Base-by-base conservation (phyloP, 2,329 filamentous ascomycete species). In the Waltergamsia citrina region DNA sequence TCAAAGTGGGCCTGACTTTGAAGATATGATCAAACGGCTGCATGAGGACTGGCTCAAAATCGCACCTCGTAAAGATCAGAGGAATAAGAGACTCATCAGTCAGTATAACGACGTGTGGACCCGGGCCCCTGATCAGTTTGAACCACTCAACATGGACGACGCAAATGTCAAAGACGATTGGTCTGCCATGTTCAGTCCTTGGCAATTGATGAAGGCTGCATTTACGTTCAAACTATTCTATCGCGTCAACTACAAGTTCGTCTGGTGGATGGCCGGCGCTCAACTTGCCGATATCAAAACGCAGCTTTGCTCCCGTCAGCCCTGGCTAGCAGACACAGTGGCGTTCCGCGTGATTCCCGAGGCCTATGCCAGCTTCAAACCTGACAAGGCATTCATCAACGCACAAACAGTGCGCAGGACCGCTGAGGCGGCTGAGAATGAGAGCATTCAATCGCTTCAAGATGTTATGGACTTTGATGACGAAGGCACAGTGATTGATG, bases 131-230 rank as follows among this genome's bases (percentile, higher is more conserved):
- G 21, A 6, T 11, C 26, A 9, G 35, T 15, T 19, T 16, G 31
- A 27, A n/a, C 27, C 15, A 17, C 15, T 11, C 12, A 16, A 11
- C 17, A 24, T 14, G 26, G 16, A n/a, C n/a, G n/a, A n/a, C n/a
- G n/a, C n/a, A n/a, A n/a, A n/a, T n/a, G 14, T 26, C 6, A 33
- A 35, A 16, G 20, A 6, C 19, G 30, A 19, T 16, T 35, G 19
- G 26, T 17, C 19, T 29, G 17, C n/a, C 12, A 36, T 46, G 0
- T 51, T 56, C 9, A 62, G 56, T 18, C 47, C 42, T 4, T 76
- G 69, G 69, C 55, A 59, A 4, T 47, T 70, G 3, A 49, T 74
- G 12, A 69, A 70, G 37, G 71, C 71, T 0, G 71, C 69, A 2
- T 53, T 53, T 4, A 50, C 59, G 4, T 74, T 70, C 45, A 60